A percentile compares a stretch with the other conserved stretches of the same genome.
These are phyloP conservation scores for Alternaria brassicicola DNA, from an alignment of 2,329 filamentous ascomycete genomes.

Conservation along the genomic window DNA sequence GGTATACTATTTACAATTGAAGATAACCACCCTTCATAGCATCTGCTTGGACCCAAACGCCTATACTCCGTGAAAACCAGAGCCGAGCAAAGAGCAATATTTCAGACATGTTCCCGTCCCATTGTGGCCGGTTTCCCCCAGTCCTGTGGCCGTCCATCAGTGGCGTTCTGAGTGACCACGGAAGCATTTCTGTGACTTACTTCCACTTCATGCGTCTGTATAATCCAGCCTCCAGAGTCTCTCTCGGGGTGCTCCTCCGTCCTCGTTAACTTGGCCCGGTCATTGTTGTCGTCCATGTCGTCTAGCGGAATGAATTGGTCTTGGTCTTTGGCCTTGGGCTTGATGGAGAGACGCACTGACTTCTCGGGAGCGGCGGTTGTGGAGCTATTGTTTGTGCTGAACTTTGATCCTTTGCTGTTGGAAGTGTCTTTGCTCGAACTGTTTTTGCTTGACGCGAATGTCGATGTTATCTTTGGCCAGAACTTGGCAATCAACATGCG, in stretches of 20 bases:
- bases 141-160: constrained; percentile 8
- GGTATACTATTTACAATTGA: constrained; percentile 1
- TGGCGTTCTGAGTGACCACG: background rate
- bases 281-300: constrained; percentile 23
- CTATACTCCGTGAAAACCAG: background rate
- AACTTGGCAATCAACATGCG: constrained; percentile 20
- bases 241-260: background rate
- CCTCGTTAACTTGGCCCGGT: constrained; percentile 3
- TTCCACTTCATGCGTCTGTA: constrained; percentile 9
- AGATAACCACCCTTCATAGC: background rate
- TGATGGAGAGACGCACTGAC: constrained; percentile 16
- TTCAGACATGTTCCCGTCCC: constrained; percentile 20
- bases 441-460: constrained; percentile 14
- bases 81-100: background rate
- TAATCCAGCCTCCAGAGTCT: constrained; percentile 13
- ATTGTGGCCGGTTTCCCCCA: constrained; percentile 12
- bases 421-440: constrained; percentile 3
- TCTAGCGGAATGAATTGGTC: constrained; percentile 29
- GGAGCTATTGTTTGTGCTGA: background rate
- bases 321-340: constrained; percentile 25
- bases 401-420: background rate
- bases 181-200: constrained; percentile 1
- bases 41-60: background rate
- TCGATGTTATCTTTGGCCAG: constrained; percentile 24
- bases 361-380: constrained; percentile 3